Base-by-base conservation (phyloP, 371 early-diverging fungal genomes). In the Rhizomucor pusillus region DNA sequence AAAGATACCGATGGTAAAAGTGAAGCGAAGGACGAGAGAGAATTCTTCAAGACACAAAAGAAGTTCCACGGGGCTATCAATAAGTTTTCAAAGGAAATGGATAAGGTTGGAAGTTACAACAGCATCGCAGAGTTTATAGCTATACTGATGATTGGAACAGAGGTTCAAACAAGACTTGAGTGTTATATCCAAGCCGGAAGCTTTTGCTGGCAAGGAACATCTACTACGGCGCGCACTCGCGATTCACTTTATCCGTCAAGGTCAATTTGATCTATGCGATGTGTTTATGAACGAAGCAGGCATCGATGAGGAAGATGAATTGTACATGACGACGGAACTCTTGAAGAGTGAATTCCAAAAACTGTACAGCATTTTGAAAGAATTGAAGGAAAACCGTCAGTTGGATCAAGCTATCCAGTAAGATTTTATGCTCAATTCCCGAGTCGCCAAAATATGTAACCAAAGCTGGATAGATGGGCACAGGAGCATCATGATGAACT, bases 201-300 rank as follows among this genome's bases (percentile, higher is more conserved):
- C 87, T n/a, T 89, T 92, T 56, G 81, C 77, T 24, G 76, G 79
- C 37, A 88, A 89, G 61, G 77, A 80, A 7, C 58, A 71, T 4
- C 56, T 84, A 22, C 57, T 95, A 34, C 63, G 75, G 39, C 74
- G 71, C 22, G 74, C 89, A 9, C 63, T 95, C 18, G 84, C 84
- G 5, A 53, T 76, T 54, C 94, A 95, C 54, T 90, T 95, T 60
- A 79, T 94, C 33, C 80, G 94, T n/a, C 86, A 94, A 65, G 96
- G 96, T 16, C 79, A 89, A 39, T 94, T 92, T 63, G 86, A 81
- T 16, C 60, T 90, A 16, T 91, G 84, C 19, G 80, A 86, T 23
- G 61, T 73, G 10, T 87, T 89, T 56, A 51, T 77, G 57, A 55
- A 69, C 52, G 61, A 78, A 63, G 75, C 82, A 52, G 73, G 57